Evolutionary conservation across 1,284 basidiomycete species (phyloP), one percentile per base, ranked within the genome.

Genomic region (Uromyces viciae-fabae): DNA sequence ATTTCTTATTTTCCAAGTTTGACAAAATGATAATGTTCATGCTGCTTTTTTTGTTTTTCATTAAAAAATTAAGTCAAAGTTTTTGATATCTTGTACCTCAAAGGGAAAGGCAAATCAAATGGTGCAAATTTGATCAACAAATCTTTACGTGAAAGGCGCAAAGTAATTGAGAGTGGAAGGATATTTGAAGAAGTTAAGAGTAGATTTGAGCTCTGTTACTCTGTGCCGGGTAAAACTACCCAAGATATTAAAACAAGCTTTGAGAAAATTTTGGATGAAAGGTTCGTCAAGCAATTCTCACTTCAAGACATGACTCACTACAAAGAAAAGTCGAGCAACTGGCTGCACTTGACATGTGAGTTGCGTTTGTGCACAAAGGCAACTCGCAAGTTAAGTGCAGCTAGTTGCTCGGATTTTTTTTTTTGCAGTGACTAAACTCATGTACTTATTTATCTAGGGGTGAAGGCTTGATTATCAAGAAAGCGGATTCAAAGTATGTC

Each of bases 391-490:
- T n/a, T n/a, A n/a, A n/a, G n/a, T n/a, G n/a, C n/a, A n/a, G n/a
- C n/a, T n/a, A n/a, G n/a, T 33, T 49, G 11, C 46, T 11, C 46
- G 11, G 46, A 11, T 49, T 22, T 60, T 60, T 38, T 40, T 58
- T 52, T 64, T 33, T 19, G 22, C 46, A 31, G 72, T 25, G 25
- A 31, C 19, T 31, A 1, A 46, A 31, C 58, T 54, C 33, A 58
- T 42, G 40, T 8, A 33, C 3, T 40, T n/a, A 5, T 25, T 56
- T 36, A 3, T 25, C 14, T 31, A 90, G 93, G 81, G 95, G 95
- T 4, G 95, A 97, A 86, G 95, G 95, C 0, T 87, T 98, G 15
- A 92, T 98, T 4, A 89, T 98, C 82, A 98, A 98, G 86, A 92
- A 93, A 83, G 91, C 91, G 0, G 87, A 90, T 66, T 90, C 92